Evolutionary conservation across 208 protist species (phyloP).

Genomic region (Acanthamoeba royreba): DNA sequence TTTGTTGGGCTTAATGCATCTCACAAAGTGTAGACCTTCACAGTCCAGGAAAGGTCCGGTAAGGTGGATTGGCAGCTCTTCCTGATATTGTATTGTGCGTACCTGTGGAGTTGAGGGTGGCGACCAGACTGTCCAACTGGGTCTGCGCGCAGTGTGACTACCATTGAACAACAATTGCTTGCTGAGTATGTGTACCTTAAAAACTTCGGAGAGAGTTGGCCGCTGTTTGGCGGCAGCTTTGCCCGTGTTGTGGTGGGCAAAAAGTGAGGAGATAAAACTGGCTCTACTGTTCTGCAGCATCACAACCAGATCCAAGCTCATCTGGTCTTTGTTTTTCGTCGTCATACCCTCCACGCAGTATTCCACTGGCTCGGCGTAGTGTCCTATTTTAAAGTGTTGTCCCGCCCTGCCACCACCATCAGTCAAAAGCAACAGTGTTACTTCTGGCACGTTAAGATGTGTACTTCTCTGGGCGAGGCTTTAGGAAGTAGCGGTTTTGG

Average conservation of each 20-base stretch:
- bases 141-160: too few relatives aligned
- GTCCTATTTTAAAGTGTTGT: background rate
- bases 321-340: slow-evolving; percentile 80
- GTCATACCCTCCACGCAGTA: slow-evolving; percentile 76
- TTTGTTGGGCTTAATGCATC: slow-evolving; percentile 94
- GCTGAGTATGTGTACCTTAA: background rate
- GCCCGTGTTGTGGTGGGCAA: background rate
- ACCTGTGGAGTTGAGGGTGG: slow-evolving; percentile 83
- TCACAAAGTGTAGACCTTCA: slow-evolving; percentile 90
- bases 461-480: background rate
- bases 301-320: slow-evolving; percentile 57
- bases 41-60: too few relatives aligned
- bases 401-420: background rate
- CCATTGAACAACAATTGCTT: too few relatives aligned
- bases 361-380: slow-evolving; percentile 89
- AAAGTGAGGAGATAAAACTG: background rate
- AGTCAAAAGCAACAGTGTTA: too few relatives aligned
- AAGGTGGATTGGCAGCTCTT: too few relatives aligned
- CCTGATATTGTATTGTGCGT: too few relatives aligned
- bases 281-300: background rate
- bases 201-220: background rate
- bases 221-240: background rate
- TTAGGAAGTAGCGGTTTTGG: background rate
- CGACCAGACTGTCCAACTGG: slow-evolving; percentile 87
- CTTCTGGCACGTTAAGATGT: too few relatives aligned